phyloP scores from a whole-genome alignment of 129 eudicot species.

The Helianthus tuberosus region DNA sequence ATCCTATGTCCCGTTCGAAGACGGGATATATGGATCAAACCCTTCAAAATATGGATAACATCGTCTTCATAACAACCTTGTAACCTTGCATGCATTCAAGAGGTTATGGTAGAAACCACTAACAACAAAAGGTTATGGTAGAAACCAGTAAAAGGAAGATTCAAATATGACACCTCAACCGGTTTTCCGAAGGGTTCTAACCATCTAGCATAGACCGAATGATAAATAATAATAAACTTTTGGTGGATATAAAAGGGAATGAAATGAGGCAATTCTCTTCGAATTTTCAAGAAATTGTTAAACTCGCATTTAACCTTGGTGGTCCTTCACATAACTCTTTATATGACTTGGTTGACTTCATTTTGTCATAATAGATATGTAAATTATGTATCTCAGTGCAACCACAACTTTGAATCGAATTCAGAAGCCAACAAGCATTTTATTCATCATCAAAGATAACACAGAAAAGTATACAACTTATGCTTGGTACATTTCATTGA shows the following conservation, averaged over 20 bases:
- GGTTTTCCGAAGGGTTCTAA: background rate
- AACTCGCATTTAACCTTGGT: constrained; percentile 23
- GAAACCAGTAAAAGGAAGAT: too few species aligned
- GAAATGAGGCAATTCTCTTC: constrained; percentile 42
- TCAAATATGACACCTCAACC: too few species aligned
- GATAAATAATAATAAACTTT: constrained; percentile 11
- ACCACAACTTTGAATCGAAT: background rate
- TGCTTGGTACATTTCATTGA: background rate
- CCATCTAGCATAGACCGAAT: background rate
- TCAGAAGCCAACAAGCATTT: background rate
- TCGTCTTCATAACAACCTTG: too few species aligned
- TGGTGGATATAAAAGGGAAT: constrained; percentile 48
- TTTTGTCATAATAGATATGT: constrained; percentile 30
- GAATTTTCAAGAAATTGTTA: constrained; percentile 39
- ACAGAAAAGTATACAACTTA: too few species aligned
- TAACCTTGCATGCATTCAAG: too few species aligned
- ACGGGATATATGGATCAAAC: too few species aligned
- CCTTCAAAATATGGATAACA: too few species aligned
- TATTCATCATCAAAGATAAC: background rate
- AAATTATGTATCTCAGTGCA: background rate
- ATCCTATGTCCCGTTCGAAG: too few species aligned
- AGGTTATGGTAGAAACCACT: too few species aligned
- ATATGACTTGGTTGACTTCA: constrained; percentile 17
- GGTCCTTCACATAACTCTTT: constrained; percentile 50
- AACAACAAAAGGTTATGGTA: too few species aligned